phyloP scores from a whole-genome alignment of 1,284 basidiomycete species.

The Ceratobasidium sp. region DNA sequence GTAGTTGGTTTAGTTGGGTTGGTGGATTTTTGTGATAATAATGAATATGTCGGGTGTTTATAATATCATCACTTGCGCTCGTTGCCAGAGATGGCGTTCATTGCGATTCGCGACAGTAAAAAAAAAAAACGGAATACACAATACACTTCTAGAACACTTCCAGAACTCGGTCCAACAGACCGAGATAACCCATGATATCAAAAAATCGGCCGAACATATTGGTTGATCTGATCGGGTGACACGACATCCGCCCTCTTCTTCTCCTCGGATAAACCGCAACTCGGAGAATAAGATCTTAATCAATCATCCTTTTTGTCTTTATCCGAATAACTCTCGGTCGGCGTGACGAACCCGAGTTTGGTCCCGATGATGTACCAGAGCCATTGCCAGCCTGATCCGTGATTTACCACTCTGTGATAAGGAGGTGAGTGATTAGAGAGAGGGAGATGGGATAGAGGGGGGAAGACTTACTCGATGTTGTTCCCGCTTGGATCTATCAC shows the following conservation, averaged over 20 bases:
- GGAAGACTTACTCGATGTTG: constrained; percentile 39
- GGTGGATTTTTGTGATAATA: too few relatives aligned
- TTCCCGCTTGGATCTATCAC: constrained; percentile 36
- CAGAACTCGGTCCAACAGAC: background rate
- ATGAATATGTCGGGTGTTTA: too few relatives aligned
- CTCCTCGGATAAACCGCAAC: background rate
- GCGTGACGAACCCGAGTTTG: constrained; percentile 28
- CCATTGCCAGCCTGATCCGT: constrained; percentile 40
- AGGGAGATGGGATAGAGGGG: background rate
- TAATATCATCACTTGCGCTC: too few relatives aligned
- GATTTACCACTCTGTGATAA: constrained; percentile 29
- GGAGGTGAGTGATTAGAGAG: background rate
- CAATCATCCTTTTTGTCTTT: background rate
- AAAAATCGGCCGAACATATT: background rate
- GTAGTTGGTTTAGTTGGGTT: background rate
- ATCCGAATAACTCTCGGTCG: background rate
- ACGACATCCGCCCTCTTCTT: too few relatives aligned
- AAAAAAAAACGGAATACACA: background rate
- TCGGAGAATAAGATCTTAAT: background rate
- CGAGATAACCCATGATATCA: background rate
- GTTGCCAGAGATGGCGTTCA: too few relatives aligned
- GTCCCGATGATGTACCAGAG: constrained; percentile 34
- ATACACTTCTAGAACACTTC: background rate
- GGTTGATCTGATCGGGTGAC: too few relatives aligned
- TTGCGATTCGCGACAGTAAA: background rate